Evolutionary conservation across 345 rosid species (phyloP).

Genomic region (Pistacia atlantica): DNA sequence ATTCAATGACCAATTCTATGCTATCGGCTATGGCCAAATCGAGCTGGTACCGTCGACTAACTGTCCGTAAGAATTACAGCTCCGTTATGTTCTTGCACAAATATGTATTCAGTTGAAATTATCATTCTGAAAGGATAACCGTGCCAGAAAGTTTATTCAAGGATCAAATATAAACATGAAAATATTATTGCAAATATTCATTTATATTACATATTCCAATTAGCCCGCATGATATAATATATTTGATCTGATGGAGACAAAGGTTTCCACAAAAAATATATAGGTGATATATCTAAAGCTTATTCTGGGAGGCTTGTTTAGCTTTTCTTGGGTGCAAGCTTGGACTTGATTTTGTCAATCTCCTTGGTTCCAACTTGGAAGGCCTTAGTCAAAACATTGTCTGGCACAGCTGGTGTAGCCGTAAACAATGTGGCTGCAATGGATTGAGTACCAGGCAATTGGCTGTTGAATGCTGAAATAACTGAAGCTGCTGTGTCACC

Average conservation of each 20-base stretch:
- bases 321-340: slow-evolving; percentile 51
- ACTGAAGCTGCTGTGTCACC: slow-evolving; percentile 46
- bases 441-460: slow-evolving; percentile 61
- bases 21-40: no score
- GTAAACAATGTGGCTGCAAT: slow-evolving; percentile 44
- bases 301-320: not conserved
- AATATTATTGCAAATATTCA: not conserved
- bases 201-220: not conserved
- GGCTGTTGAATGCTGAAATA: slow-evolving; percentile 61
- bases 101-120: not conserved
- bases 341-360: slow-evolving; percentile 54
- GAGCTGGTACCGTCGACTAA: no score
- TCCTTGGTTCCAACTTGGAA: slow-evolving; percentile 65
- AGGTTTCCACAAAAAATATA: not conserved
- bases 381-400: slow-evolving; percentile 59
- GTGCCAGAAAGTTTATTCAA: no score
- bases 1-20: no score
- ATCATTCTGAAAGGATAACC: not conserved
- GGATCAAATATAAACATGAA: not conserved
- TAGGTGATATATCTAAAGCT: not conserved
- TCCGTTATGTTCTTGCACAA: not conserved
- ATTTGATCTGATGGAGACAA: not conserved
- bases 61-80: not conserved
- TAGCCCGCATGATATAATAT: not conserved
- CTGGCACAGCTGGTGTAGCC: slow-evolving; percentile 54